Evolutionary conservation across 495 filamentous ascomycete species (phyloP).

Genomic region (Bacidia rubella): DNA sequence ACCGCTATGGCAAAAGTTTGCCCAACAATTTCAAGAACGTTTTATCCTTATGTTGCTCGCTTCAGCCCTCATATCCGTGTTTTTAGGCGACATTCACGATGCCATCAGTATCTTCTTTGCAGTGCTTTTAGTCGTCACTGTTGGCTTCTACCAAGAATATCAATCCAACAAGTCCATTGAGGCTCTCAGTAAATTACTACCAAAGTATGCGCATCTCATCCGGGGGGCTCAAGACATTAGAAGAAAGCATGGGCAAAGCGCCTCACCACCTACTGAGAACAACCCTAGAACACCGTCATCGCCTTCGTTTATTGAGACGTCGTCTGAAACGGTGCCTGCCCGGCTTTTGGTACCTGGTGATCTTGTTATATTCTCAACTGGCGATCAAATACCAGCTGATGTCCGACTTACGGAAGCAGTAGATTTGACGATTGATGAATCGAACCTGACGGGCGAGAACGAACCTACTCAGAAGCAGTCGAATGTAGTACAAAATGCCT

Average conservation of each 20-base stretch:
- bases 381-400: slow-evolving; percentile 92
- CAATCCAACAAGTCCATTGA: slow-evolving; percentile 95
- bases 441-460: slow-evolving; percentile 94
- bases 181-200: slow-evolving; percentile 83
- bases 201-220: slow-evolving; percentile 85
- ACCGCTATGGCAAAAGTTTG: slow-evolving; percentile 83
- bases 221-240: slow-evolving; percentile 37
- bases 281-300: slow-evolving; percentile 23
- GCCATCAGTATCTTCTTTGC: slow-evolving; percentile 89
- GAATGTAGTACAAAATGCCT: slow-evolving; percentile 35
- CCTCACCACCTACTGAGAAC: slow-evolving; percentile 18
- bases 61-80: slow-evolving; percentile 76
- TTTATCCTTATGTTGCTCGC: slow-evolving; percentile 80
- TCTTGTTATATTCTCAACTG: slow-evolving; percentile 82
- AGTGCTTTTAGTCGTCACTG: slow-evolving; percentile 91
- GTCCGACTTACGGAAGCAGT: slow-evolving; percentile 82
- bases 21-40: slow-evolving; percentile 90
- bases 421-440: slow-evolving; percentile 87
- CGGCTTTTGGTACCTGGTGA: slow-evolving; percentile 82
- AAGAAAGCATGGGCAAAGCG: slow-evolving; percentile 13
- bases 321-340: slow-evolving; percentile 72
- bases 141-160: slow-evolving; percentile 96
- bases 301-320: slow-evolving; percentile 43
- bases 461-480: slow-evolving; percentile 71
- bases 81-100: slow-evolving; percentile 94